Evolutionary conservation across 2,329 filamentous ascomycete genomes (phyloP).

Genomic region (Microsporum ferrugineum): DNA sequence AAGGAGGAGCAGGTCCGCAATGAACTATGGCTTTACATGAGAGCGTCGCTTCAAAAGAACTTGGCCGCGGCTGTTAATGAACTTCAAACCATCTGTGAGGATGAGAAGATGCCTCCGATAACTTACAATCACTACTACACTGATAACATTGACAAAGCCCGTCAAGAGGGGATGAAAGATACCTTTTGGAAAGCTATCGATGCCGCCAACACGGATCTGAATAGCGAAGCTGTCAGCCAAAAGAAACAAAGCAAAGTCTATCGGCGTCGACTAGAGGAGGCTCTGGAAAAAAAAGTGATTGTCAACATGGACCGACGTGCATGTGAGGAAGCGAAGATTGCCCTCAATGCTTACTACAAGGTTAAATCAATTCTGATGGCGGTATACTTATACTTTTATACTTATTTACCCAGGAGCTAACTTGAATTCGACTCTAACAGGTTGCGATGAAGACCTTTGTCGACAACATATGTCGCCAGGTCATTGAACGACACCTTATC

Average conservation of each 20-base stretch:
- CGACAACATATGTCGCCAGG: neutral
- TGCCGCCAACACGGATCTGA: neutral
- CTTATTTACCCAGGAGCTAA: neutral
- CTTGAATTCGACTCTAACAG: neutral
- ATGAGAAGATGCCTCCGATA: neutral
- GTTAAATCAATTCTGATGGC: conserved; percentile 9
- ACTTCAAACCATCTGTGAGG: neutral
- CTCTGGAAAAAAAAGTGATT: conserved; percentile 3
- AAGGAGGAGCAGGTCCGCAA: neutral
- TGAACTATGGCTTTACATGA: neutral
- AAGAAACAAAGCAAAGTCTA: neutral
- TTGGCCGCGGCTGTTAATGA: neutral
- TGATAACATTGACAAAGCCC: neutral
- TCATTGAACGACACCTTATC: neutral
- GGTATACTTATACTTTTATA: neutral
- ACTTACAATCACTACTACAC: neutral
- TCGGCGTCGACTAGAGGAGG: neutral
- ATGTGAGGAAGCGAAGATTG: conserved; percentile 17
- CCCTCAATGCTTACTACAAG: conserved; percentile 20
- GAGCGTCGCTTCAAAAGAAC: neutral
- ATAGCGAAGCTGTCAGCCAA: too few relatives aligned
- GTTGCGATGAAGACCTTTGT: neutral
- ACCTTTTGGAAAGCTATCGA: neutral
- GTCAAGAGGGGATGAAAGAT: neutral
- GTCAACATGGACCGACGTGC: conserved; percentile 17